A percentile compares a stretch with the other conserved stretches of the same genome.
Conservation (phyloP, 768 basidiomycete genomes). For the Amanita subjunquillea region DNA sequence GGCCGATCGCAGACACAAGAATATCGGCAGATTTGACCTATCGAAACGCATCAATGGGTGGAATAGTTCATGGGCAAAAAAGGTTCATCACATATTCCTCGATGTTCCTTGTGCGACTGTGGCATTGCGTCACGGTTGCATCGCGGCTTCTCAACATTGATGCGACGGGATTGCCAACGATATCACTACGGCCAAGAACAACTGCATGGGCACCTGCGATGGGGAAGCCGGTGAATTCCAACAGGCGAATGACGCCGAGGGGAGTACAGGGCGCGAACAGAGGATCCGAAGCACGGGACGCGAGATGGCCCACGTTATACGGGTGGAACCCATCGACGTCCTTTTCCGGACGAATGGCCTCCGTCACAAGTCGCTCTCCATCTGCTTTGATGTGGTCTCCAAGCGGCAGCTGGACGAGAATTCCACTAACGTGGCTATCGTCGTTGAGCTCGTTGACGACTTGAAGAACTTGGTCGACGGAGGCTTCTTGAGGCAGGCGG, state of each 20-base stretch:
- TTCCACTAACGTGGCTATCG: conserved; percentile 74
- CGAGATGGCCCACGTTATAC: conserved; percentile 93
- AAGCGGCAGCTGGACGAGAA: conserved; percentile 93
- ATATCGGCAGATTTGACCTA: conserved; percentile 86
- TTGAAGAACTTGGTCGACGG: conserved; percentile 66
- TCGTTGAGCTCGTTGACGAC: conserved; percentile 75
- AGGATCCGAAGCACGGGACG: conserved; percentile 81
- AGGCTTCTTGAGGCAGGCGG: conserved; percentile 53
- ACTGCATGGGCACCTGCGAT: conserved; percentile 78
- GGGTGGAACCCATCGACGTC: conserved; percentile 99
- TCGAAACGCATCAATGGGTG: not conserved
- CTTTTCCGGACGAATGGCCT: conserved; percentile 87
- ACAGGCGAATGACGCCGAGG: conserved; percentile 79
- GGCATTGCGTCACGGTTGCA: conserved; percentile 97
- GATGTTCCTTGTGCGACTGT: conserved; percentile 80
- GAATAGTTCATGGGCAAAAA: not conserved
- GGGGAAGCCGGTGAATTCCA: conserved; percentile 76
- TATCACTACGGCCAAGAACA: conserved; percentile 94
- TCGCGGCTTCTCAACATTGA: conserved; percentile 84
- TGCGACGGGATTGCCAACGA: conserved; percentile 92
- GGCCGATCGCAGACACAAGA: conserved; percentile 93
- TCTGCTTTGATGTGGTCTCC: conserved; percentile 72
- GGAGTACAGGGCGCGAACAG: conserved; percentile 95
- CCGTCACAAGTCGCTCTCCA: conserved; percentile 87
- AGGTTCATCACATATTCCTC: conserved; percentile 53